These are phyloP conservation scores for Thinopyrum elongatum DNA, from an alignment of 176 grass and related monocot genomes.

Conservation along the genomic window DNA sequence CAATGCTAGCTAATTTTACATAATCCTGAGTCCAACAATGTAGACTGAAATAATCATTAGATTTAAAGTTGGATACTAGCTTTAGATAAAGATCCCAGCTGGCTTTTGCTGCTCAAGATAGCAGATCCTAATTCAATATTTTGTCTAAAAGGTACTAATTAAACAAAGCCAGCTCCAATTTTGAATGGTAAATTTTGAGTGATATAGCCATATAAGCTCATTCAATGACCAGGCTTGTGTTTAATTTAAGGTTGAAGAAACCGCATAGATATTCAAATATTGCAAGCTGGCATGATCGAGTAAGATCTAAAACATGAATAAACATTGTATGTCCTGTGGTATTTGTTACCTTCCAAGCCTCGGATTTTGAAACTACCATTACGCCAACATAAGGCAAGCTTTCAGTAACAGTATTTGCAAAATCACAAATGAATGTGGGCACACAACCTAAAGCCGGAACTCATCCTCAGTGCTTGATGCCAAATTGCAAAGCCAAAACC, in stretches of 20 bases:
- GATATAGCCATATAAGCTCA: no score
- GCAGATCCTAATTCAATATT: not conserved
- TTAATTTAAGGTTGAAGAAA: not conserved
- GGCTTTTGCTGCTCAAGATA: no score
- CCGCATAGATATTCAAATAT: not conserved
- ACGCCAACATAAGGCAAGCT: conserved; percentile 87
- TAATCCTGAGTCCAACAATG: no score
- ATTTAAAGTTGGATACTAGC: no score
- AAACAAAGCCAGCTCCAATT: no score
- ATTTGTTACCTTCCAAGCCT: conserved; percentile 88
- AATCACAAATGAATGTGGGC: conserved; percentile 74
- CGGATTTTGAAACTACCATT: conserved; percentile 92
- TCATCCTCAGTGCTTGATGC: conserved; percentile 81
- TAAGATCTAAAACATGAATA: no score
- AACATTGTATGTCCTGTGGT: conserved; percentile 1
- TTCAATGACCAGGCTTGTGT: not conserved
- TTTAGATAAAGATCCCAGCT: no score
- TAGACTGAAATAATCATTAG: no score
- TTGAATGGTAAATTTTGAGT: no score
- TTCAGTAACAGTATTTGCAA: no score
- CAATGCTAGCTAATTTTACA: no score
- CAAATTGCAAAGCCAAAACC: conserved; percentile 71
- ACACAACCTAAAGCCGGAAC: conserved; percentile 81
- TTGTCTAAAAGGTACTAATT: not conserved
- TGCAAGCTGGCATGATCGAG: not conserved